Conservation (phyloP, 306 rosid genomes). For the Quercus alba region DNA sequence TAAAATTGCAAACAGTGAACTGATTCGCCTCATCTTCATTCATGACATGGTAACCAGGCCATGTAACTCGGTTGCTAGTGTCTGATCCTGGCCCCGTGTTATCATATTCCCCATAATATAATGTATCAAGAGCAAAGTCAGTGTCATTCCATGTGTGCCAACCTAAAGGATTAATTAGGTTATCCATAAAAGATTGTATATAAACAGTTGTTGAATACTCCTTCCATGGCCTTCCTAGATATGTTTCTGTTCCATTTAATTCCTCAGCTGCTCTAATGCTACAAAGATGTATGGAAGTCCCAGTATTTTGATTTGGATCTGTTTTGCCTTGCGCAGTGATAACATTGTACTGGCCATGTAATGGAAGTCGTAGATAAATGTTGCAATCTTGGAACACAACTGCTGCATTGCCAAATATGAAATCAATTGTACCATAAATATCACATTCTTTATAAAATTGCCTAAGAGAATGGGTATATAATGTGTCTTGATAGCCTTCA, state of each 20-base stretch:
- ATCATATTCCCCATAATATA: slow-evolving; percentile 53
- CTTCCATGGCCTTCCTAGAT: slow-evolving; percentile 64
- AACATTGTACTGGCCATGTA: slow-evolving; percentile 45
- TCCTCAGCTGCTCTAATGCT: slow-evolving; percentile 37
- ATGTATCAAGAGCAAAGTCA: slow-evolving; percentile 38
- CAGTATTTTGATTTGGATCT: slow-evolving; percentile 47
- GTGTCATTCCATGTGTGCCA: slow-evolving; percentile 53
- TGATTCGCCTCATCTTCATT: slow-evolving; percentile 6
- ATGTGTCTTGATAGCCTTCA: slow-evolving; percentile 61
- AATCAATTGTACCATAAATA: slow-evolving; percentile 58
- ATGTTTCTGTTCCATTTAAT: slow-evolving; percentile 27
- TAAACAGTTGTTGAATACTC: slow-evolving; percentile 51
- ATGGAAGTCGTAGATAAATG: slow-evolving; percentile 36
- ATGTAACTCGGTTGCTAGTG: slow-evolving; percentile 31
- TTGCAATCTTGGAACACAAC: slow-evolving; percentile 45
- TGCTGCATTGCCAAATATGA: slow-evolving; percentile 63
- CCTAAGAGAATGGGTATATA: slow-evolving; percentile 43
- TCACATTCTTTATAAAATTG: slow-evolving; percentile 59
- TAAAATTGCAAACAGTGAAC: slow-evolving; percentile 42
- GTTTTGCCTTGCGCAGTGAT: slow-evolving; percentile 52
- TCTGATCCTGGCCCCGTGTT: slow-evolving; percentile 49
- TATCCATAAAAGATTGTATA: slow-evolving; percentile 45
- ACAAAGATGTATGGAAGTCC: slow-evolving; percentile 40
- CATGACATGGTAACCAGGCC: slow-evolving; percentile 14
- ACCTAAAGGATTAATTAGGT: slow-evolving; percentile 50